Conservation (phyloP, 371 early-diverging fungal species). For the Mucor saturninus region DNA sequence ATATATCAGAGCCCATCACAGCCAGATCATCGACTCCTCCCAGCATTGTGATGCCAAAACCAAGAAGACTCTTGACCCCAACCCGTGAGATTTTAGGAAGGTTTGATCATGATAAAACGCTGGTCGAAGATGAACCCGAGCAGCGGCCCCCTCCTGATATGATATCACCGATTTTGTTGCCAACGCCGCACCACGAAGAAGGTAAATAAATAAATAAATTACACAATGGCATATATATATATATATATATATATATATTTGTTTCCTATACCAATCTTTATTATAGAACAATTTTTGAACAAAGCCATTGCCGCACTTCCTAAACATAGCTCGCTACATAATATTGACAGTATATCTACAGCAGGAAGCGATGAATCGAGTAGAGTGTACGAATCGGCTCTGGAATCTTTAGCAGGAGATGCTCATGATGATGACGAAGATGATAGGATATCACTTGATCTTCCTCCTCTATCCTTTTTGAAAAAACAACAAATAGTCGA, state of each 20-base stretch:
- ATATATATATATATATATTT: not conserved
- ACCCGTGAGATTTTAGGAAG: constrained; percentile 20
- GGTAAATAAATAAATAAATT: constrained; percentile 7
- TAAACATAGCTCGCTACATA: not conserved
- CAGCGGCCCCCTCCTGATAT: not conserved
- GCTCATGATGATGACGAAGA: not conserved
- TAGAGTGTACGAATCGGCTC: constrained; percentile 21
- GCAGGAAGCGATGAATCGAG: constrained; percentile 11
- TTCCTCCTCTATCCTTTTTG: not conserved
- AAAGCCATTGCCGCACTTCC: not conserved
- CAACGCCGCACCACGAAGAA: constrained; percentile 5
- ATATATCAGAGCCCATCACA: not conserved
- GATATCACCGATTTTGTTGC: constrained; percentile 19
- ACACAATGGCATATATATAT: not conserved
- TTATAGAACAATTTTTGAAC: not conserved
- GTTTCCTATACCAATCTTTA: not conserved
- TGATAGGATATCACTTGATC: not conserved
- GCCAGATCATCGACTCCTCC: constrained; percentile 2
- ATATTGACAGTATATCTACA: not conserved
- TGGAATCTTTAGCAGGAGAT: constrained; percentile 19
- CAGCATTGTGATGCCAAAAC: constrained; percentile 26
- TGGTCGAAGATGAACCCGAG: constrained; percentile 17
- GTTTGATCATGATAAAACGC: constrained; percentile 24
- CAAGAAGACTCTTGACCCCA: constrained; percentile 20
- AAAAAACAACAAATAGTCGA: not conserved